phyloP scores from a whole-genome alignment of 768 basidiomycete genomes.

The Collybia sordida region DNA sequence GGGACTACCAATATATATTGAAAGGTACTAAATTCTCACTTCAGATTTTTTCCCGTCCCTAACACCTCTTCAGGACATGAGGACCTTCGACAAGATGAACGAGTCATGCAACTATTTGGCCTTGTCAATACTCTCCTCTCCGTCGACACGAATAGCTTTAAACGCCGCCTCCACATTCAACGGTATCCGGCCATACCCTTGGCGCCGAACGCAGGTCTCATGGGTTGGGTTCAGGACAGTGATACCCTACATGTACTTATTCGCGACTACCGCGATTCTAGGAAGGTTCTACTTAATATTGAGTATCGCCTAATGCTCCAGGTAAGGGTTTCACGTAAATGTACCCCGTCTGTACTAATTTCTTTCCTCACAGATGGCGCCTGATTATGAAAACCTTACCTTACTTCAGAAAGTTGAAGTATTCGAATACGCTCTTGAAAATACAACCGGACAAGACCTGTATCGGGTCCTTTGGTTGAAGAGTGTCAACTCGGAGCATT shows the following conservation, averaged over 20 bases:
- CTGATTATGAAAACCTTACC: constrained; percentile 94
- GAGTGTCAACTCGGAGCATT: constrained; percentile 93
- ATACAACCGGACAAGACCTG: constrained; percentile 96
- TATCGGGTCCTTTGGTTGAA: constrained; percentile 97
- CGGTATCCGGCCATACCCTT: constrained; percentile 90
- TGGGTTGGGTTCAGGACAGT: constrained; percentile 95
- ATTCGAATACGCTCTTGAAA: constrained; percentile 97
- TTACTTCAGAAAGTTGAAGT: constrained; percentile 98
- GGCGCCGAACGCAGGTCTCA: constrained; percentile 90
- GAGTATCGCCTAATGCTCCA: constrained; percentile 99
- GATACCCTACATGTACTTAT: constrained; percentile 96
- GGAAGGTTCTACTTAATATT: constrained; percentile 95
- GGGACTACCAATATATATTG: constrained; percentile 87
- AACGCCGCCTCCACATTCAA: constrained; percentile 93
- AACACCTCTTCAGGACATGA: constrained; percentile 74
- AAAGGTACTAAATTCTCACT: constrained; percentile 61
- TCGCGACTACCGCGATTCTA: constrained; percentile 92
- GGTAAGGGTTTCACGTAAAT: constrained; percentile 36
- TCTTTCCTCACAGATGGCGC: constrained; percentile 76
- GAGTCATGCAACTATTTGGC: constrained; percentile 98
- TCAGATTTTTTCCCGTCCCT: neutral
- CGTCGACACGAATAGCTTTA: constrained; percentile 93
- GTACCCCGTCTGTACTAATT: constrained; percentile 1
- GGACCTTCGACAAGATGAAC: constrained; percentile 97
- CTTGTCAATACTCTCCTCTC: constrained; percentile 93